A percentile compares a stretch with the other conserved stretches of the same genome.
phyloP scores from a whole-genome alignment of 2,329 filamentous ascomycete genomes.

The Knufia petricola region DNA sequence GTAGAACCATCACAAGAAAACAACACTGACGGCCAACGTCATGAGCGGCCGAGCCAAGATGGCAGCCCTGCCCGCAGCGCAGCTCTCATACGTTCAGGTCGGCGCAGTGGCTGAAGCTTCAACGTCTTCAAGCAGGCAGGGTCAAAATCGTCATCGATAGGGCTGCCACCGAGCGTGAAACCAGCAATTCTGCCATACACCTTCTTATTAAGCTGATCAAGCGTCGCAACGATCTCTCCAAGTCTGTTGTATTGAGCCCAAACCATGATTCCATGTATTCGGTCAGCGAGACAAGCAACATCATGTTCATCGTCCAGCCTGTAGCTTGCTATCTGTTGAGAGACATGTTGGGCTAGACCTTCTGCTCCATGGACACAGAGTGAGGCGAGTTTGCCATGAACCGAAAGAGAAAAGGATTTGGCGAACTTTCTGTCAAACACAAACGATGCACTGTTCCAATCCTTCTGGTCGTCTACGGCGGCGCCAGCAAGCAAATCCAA shows the following conservation, averaged over 20 bases:
- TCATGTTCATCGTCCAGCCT: conserved; percentile 17
- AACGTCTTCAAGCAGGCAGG: conserved; percentile 6
- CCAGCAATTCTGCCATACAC: background rate
- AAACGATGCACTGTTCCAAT: conserved; percentile 12
- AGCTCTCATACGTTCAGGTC: conserved; percentile 3
- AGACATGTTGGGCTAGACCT: conserved; percentile 15
- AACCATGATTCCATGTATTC: conserved; percentile 17
- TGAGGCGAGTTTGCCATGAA: conserved; percentile 18
- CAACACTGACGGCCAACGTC: background rate
- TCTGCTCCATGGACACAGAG: conserved; percentile 19
- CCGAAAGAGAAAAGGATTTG: conserved; percentile 20
- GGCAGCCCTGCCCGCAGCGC: background rate
- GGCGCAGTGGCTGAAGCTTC: background rate
- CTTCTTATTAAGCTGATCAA: conserved; percentile 10
- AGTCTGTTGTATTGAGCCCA: conserved; percentile 20
- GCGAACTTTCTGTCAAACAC: conserved; percentile 15
- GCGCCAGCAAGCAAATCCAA: conserved; percentile 18
- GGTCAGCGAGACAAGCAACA: conserved; percentile 14
- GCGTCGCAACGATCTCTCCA: conserved; percentile 14
- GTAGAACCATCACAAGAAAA: no score
- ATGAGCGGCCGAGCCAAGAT: background rate
- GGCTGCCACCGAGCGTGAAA: background rate
- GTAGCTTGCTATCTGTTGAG: conserved; percentile 16
- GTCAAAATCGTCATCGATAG: conserved; percentile 2
- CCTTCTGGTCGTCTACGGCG: conserved; percentile 9